Percentiles rank a stretch among this genome's conserved stretches.
phyloP scores from a whole-genome alignment of 371 early-diverging fungal species.

The Mucor velutinosus region DNA sequence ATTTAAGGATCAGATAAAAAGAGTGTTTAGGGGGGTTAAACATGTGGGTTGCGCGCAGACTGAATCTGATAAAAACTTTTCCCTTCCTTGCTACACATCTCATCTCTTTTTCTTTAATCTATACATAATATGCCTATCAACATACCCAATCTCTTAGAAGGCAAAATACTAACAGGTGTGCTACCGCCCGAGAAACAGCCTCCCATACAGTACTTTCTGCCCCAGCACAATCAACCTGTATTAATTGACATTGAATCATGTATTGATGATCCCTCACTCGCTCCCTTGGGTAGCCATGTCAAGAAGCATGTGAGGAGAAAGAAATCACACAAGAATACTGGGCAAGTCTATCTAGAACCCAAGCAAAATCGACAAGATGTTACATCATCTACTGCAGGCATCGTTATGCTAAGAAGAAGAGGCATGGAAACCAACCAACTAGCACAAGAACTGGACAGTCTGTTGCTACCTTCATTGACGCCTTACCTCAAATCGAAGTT shows the following conservation, averaged over 20 bases:
- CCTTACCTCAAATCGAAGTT: constrained; percentile 22
- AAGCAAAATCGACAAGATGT: neutral
- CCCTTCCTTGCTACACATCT: neutral
- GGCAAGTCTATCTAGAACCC: constrained; percentile 19
- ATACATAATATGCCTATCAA: constrained; percentile 6
- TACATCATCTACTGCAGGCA: constrained; percentile 22
- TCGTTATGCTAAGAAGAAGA: constrained; percentile 53
- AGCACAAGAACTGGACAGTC: constrained; percentile 34
- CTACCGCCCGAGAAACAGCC: constrained; percentile 37
- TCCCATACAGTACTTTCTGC: constrained; percentile 20
- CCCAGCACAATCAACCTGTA: constrained; percentile 13
- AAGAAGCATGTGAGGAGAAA: neutral
- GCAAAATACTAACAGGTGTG: constrained; percentile 40
- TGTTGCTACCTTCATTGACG: constrained; percentile 41
- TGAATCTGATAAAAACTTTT: constrained; percentile 14
- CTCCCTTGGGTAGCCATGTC: constrained; percentile 59
- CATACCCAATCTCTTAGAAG: constrained; percentile 33
- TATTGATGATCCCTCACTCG: constrained; percentile 61
- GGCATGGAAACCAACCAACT: constrained; percentile 44
- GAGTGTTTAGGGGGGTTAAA: neutral
- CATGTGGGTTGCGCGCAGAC: constrained; percentile 3
- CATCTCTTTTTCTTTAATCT: neutral
- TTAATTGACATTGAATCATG: constrained; percentile 64
- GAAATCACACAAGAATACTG: constrained; percentile 14
- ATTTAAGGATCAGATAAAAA: constrained; percentile 8